These are phyloP conservation scores for Sutorius australiensis DNA, from an alignment of 768 basidiomycete species.

Conservation along the genomic window DNA sequence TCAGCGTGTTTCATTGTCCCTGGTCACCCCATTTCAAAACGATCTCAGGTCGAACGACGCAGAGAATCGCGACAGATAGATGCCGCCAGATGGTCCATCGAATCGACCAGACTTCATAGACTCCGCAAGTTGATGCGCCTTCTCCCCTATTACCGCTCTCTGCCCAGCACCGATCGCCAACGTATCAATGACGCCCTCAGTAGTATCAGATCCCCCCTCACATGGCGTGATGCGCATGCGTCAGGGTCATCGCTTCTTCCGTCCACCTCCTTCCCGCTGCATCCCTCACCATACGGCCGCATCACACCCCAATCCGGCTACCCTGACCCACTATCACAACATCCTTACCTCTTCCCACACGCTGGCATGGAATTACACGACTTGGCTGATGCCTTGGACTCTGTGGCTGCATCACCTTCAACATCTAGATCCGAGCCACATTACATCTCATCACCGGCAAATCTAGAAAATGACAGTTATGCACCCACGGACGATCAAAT, in stretches of 20 bases:
- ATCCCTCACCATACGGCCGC: conserved; percentile 1
- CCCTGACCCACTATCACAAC: background rate
- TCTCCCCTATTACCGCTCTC: conserved; percentile 36
- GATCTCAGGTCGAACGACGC: conserved; percentile 51
- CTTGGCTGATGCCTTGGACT: conserved; percentile 12
- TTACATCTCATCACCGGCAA: conserved; percentile 4
- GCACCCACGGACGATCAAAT: conserved; percentile 3
- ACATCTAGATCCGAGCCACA: conserved; percentile 20
- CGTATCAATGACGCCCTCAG: conserved; percentile 28
- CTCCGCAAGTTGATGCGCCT: conserved; percentile 42
- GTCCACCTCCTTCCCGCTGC: conserved; percentile 2
- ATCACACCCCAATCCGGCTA: conserved; percentile 8
- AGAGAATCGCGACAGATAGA: conserved; percentile 47
- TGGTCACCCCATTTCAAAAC: conserved; percentile 1
- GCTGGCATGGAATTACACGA: conserved; percentile 6
- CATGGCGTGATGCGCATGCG: conserved; percentile 11
- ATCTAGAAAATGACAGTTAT: conserved; percentile 3
- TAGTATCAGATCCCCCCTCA: conserved; percentile 6
- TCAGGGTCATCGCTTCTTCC: conserved; percentile 16
- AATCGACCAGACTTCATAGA: conserved; percentile 53
- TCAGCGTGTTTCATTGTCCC: conserved; percentile 28
- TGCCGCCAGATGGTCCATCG: conserved; percentile 51
- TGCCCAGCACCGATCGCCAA: conserved; percentile 30
- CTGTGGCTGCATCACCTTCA: background rate
- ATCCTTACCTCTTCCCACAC: conserved; percentile 14